These are phyloP conservation scores for Acacia melanoxylon DNA, from an alignment of 306 rosid species.

Conservation along the genomic window DNA sequence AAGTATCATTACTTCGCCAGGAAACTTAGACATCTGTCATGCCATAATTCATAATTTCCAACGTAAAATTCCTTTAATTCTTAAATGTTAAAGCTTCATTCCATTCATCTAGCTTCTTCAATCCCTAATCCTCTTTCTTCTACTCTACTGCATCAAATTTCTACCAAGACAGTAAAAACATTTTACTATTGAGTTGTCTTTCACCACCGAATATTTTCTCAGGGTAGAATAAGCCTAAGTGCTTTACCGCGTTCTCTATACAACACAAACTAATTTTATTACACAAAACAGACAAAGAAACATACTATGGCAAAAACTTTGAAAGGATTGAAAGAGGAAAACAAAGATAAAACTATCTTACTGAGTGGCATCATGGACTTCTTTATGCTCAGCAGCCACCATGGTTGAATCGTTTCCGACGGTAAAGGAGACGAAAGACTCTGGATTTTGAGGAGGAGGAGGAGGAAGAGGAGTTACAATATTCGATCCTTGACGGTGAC, in stretches of 20 bases:
- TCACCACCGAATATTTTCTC: background rate
- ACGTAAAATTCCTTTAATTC: background rate
- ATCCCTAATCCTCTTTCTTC: background rate
- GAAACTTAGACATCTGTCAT: background rate
- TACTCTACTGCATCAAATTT: background rate
- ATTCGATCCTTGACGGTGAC: background rate
- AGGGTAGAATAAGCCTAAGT: background rate
- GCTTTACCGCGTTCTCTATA: background rate
- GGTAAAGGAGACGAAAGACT: background rate
- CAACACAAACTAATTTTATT: background rate
- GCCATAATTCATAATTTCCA: background rate
- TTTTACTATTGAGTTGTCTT: background rate
- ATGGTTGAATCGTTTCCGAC: background rate
- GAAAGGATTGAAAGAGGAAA: background rate
- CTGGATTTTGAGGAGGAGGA: conserved; percentile 22
- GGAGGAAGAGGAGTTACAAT: background rate
- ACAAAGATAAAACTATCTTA: conserved; percentile 21
- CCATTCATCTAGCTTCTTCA: background rate
- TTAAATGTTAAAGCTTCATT: background rate
- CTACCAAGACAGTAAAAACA: background rate
- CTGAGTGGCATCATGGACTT: conserved; percentile 16
- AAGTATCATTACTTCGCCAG: background rate
- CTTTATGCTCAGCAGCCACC: background rate
- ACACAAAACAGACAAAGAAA: background rate
- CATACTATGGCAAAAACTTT: background rate